Conservation (phyloP, 108 stramenopile species). For the Nitzschia palea region DNA sequence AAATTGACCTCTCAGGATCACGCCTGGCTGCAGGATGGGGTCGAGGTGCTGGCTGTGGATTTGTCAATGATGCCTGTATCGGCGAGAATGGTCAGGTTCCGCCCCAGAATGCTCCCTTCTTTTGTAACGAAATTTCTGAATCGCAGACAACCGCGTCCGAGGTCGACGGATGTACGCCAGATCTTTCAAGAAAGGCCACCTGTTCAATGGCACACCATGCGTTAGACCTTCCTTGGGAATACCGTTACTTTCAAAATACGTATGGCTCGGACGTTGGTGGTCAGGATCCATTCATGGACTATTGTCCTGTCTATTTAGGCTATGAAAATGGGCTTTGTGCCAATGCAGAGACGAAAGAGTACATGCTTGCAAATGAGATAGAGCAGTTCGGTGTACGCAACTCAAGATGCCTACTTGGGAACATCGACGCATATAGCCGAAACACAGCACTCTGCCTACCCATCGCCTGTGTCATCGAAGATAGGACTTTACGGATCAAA, state of each 20-base stretch:
- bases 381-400: conserved; percentile 71
- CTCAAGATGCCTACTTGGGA: conserved; percentile 70
- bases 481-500: conserved; percentile 61
- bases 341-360: conserved; percentile 27
- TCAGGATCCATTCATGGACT: conserved; percentile 70
- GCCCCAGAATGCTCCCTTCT: conserved; percentile 63
- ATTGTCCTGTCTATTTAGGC: conserved; percentile 77
- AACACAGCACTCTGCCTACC: conserved; percentile 69
- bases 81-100: conserved; percentile 51
- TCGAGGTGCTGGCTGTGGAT: conserved; percentile 75
- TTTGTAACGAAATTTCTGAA: conserved; percentile 55
- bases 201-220: conserved; percentile 76
- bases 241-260: conserved; percentile 64
- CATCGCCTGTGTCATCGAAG: conserved; percentile 81
- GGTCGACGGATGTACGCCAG: conserved; percentile 76
- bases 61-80: conserved; percentile 73
- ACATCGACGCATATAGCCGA: conserved; percentile 22
- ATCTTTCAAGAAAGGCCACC: conserved; percentile 75
- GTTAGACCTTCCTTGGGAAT: conserved; percentile 62
- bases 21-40: conserved; percentile 70
- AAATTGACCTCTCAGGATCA: conserved; percentile 63
- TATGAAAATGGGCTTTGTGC: conserved; percentile 68
- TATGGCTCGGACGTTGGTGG: conserved; percentile 66
- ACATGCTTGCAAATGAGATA: conserved; percentile 46
- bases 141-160: conserved; percentile 24